phyloP scores from a whole-genome alignment of 1,139 yeast genomes.

The Hanseniaspora sp. region DNA sequence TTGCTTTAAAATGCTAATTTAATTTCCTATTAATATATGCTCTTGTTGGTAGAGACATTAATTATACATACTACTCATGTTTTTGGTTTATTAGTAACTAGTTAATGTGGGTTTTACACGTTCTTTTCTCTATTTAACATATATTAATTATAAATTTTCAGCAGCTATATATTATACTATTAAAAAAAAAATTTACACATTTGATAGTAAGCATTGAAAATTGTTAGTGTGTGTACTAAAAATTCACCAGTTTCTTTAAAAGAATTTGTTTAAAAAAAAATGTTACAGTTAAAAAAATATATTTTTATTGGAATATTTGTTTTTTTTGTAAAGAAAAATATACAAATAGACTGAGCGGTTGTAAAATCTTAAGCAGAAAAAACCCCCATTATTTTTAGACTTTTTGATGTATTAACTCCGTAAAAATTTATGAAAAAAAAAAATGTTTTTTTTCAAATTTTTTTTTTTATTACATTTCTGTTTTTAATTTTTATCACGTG shows the following conservation, averaged over 20 bases:
- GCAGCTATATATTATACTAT: too few species aligned
- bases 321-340: too few species aligned
- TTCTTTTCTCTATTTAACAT: background rate
- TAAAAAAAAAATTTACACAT: too few species aligned
- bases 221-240: constrained; percentile 14
- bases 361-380: background rate
- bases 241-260: constrained; percentile 18
- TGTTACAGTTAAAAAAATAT: background rate
- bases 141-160: background rate
- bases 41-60: background rate
- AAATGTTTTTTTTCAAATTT: background rate
- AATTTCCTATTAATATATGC: too few species aligned
- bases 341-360: background rate
- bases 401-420: background rate
- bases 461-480: background rate
- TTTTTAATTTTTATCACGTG: background rate
- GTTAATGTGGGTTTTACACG: constrained; percentile 5
- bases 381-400: background rate
- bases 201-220: too few species aligned
- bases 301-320: too few species aligned
- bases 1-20: too few species aligned
- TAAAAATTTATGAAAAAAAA: background rate
- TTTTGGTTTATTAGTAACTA: constrained; percentile 14
- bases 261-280: background rate
- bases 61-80: constrained; percentile 15